Conservation (phyloP, 768 basidiomycete species). For the Coprinellus aureogranulatus region DNA sequence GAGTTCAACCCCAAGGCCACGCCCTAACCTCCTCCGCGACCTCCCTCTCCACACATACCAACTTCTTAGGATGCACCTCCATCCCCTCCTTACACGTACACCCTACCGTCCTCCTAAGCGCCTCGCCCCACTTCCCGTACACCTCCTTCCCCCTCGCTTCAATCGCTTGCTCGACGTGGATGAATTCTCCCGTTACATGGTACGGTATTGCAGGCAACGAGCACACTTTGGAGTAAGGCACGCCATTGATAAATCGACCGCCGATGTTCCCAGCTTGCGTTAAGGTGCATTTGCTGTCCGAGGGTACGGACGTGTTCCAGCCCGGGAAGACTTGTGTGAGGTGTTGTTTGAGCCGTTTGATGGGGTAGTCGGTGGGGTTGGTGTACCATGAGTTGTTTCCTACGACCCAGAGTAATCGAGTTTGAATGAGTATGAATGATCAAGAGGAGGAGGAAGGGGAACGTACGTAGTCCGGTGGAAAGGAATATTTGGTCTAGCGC, state of each 20-base stretch:
- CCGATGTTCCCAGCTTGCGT: slow-evolving; percentile 46
- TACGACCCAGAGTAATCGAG: slow-evolving; percentile 1
- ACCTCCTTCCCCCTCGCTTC: slow-evolving; percentile 16
- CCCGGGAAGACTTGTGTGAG: slow-evolving; percentile 30
- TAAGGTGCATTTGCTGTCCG: slow-evolving; percentile 37
- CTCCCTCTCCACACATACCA: slow-evolving; percentile 8
- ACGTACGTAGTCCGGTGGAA: slow-evolving; percentile 44
- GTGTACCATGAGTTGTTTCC: slow-evolving; percentile 36
- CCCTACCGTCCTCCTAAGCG: slow-evolving; percentile 31
- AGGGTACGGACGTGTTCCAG: slow-evolving; percentile 40
- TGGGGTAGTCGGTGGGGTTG: slow-evolving; percentile 27
- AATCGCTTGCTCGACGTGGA: slow-evolving; percentile 42
- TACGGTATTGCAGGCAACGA: slow-evolving; percentile 31
- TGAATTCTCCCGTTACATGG: slow-evolving; percentile 34
- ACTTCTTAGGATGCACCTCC: slow-evolving; percentile 11
- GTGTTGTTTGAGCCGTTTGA: slow-evolving; percentile 33
- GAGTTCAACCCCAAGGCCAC: neutral
- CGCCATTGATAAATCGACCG: slow-evolving; percentile 42
- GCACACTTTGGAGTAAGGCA: slow-evolving; percentile 14
- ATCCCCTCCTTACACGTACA: slow-evolving; percentile 8
- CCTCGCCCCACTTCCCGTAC: slow-evolving; percentile 34
- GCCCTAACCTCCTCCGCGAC: neutral
- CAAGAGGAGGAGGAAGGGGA: neutral
- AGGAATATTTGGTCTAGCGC: slow-evolving; percentile 40
- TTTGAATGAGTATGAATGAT: too few species aligned